Evolutionary conservation across 2,329 filamentous ascomycete genomes (phyloP), one percentile per base, ranked within the genome.

Genomic region (Harringtonia lauricola): DNA sequence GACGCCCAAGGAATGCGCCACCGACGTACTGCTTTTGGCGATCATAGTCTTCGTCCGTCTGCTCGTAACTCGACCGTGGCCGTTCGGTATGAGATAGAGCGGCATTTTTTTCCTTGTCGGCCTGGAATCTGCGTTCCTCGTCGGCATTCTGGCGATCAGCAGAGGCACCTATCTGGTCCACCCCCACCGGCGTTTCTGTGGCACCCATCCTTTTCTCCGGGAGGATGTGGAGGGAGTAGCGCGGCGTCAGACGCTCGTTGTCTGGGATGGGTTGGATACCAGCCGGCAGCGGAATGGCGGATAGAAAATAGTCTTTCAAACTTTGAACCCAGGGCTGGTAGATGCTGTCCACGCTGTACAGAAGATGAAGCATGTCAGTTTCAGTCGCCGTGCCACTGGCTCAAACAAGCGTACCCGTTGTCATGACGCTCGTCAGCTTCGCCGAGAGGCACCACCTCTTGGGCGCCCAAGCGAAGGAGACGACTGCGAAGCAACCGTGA

Each of bases 401-500:
- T n/a, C 4, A 48, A 14, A 42, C 42, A 9, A n/a, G 66, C 74
- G 52, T 66, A 92, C 81, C 90, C 89, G 63, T 96, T 89, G 22
- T 86, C 79, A 66, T 95, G 88, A 58, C 94, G 86, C 54, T 95
- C 89, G 57, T 98, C 92, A 19, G 83, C 88, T 62, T 98, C 92
- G 13, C 86, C 92, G 31, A 81, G 71, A 34, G 82, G 77, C 54
- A 84, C 83, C 49, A 92, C 76, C 39, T 86, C 76, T 35, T 71
- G 71, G 3, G 86, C 92, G 1, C 90, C 90, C 1, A 98, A 74
- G 58, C 95, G 88, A 31, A 81, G 61, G 29, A 98, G 68, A 15
- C 92, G 79, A 54, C 88, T 90, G 55, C 88, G 79, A 37, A 98
- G 70, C 63, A 95, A 94, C 40, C 88, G 77, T 37, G 85, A 84